phyloP scores from a whole-genome alignment of 768 basidiomycete genomes.

The Trametes cubensis region DNA sequence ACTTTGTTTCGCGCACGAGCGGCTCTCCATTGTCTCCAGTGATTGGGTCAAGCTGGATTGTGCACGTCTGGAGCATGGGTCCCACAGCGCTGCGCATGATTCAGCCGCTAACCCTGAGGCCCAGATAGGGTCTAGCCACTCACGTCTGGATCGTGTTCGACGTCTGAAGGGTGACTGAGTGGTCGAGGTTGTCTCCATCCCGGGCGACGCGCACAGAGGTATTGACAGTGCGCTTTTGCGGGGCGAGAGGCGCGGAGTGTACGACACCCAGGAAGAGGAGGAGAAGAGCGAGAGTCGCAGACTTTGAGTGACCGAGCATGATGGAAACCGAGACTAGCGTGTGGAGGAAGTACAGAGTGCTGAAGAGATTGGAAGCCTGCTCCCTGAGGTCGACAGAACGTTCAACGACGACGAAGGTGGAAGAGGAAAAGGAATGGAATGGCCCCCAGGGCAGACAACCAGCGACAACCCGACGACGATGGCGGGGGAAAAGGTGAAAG shows the following conservation, averaged over 20 bases:
- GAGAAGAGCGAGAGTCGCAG: constrained; percentile 26
- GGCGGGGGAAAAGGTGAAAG: constrained; percentile 26
- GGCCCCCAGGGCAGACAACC: constrained; percentile 40
- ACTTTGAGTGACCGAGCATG: constrained; percentile 33
- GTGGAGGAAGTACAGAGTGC: constrained; percentile 23
- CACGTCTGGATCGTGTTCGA: constrained; percentile 44
- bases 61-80: constrained; percentile 40
- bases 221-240: constrained; percentile 12
- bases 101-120: not conserved
- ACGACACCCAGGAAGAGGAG: constrained; percentile 32
- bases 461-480: constrained; percentile 27
- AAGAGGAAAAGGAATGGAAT: constrained; percentile 28
- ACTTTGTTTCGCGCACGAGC: constrained; percentile 37
- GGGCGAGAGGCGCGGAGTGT: constrained; percentile 33
- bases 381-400: constrained; percentile 28
- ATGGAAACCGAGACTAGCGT: constrained; percentile 25
- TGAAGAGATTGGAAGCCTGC: constrained; percentile 27
- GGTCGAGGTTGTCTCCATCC: constrained; percentile 30
- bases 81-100: constrained; percentile 28
- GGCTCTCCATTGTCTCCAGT: constrained; percentile 34
- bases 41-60: constrained; percentile 39
- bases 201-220: constrained; percentile 24
- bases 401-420: constrained; percentile 29
- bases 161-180: constrained; percentile 42
- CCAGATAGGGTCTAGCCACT: constrained; percentile 26